Evolutionary conservation across 208 protist species (phyloP), one percentile per base, ranked within the genome.

Genomic region (Crithidia expoeki): DNA sequence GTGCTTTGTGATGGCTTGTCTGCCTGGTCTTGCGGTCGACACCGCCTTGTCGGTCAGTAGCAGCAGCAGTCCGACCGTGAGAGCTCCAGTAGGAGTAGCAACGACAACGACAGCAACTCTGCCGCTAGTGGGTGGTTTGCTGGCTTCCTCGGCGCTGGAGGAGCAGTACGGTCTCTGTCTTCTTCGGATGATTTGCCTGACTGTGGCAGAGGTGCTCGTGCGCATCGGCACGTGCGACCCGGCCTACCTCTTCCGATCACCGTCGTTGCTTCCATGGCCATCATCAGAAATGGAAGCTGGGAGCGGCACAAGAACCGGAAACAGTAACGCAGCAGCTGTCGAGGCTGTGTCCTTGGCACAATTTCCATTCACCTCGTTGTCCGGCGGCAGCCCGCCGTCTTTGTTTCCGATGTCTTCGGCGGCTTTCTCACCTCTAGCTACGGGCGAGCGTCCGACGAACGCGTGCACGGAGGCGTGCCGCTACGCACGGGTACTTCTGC

Each of bases 171-270:
- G 90, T 7, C 30, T 70, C 21, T 74, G 76, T 19, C 81, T 93
- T 27, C 72, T 86, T 0, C 79, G 69, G 7, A 84, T 82, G 50
- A 65, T 93, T 21, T 77, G 83, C 40, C 65, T 95, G 40, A 56
- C 85, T 3, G 65, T 92, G 9, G 85, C 83, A 12, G 86, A 95
- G 58, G 66, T 87, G 17, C 76, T 95, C 14, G 80, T 88, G 12
- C 47, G 63, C 11, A 66, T 92, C 47, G 82, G 81, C 11, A 69
- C 76, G 6, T 77, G 77, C 47, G 85, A 95, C 40, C 49, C 75
- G 0, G 63, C 65, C 4, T 89, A 89, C 65, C 74, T 84, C 44
- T 77, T 58, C 72, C 67, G 71, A 44, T 44, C 44, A 5, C 34
- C 64, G 28, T 36, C 55, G 3, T 25, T 47, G 19, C 33, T 44